Base-by-base conservation (phyloP, 768 basidiomycete genomes). In the Leccinum broughii region DNA sequence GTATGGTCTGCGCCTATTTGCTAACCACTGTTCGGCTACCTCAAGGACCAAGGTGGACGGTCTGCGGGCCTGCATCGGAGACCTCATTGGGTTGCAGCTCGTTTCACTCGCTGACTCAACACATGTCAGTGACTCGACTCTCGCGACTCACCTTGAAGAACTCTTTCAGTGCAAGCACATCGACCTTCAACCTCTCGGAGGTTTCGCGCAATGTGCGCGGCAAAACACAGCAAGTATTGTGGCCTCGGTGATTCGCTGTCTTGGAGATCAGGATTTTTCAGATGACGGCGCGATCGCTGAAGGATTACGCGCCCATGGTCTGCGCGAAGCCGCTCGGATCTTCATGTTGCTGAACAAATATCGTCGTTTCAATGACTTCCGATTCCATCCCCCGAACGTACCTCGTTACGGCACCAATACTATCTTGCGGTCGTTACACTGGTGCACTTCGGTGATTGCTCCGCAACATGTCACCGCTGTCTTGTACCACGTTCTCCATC, bases 401-500 rank as follows among this genome's bases (percentile, higher is more conserved):
- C 92, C 92, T 2, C 76, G 79, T 3, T 87, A 82, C 59, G 66
- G 76, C 15, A 78, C 87, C 1, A 59, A 65, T 6, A 77, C 78
- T 17, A 71, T 91, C 59, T 70, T 92, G 15, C 75, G 72, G 13
- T 81, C 87, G 9, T 67, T 94, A 56, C 65, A 75, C 6, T 93
- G 90, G 88, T 78, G 93, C 57, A 75, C 72, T 22, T 68, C 68
- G 10, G 74, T 75, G 20, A 71, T 79, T 6, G 71, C 78, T 4
- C 71, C 76, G 14, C 78, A 80, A 20, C 76, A 83, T 46, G 75
- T 73, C 26, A 75, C 76, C n/a, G 83, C 88, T 11, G 85, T 85
- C 53, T 85, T 86, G 5, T 95, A 92, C 70, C 92, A 95, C 61
- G 82, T 92, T 57, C 71, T 93, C 28, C 88, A 89, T 59, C 82